phyloP scores from a whole-genome alignment of 306 rosid genomes.

The Quercus wislizeni region DNA sequence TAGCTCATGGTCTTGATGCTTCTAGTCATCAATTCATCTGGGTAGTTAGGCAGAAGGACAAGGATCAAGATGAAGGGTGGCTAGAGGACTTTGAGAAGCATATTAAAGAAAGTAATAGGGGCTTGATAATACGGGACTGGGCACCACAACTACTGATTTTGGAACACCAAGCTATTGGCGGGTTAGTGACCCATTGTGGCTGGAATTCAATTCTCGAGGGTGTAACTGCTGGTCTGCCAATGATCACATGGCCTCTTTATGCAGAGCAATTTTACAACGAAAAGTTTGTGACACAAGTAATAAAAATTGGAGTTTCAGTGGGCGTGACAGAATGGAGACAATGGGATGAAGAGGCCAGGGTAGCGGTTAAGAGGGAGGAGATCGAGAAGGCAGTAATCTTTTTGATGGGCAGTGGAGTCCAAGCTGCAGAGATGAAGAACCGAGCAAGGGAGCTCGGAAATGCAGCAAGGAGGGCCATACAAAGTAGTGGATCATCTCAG shows the following conservation, averaged over 20 bases:
- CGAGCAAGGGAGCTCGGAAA: not conserved
- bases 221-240: not conserved
- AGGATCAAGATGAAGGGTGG: not conserved
- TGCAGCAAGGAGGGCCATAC: not conserved
- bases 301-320: not conserved
- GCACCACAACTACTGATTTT: not conserved
- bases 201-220: not conserved
- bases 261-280: not conserved
- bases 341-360: not conserved
- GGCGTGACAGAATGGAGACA: not conserved
- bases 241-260: not conserved
- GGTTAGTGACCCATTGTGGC: not conserved
- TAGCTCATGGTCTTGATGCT: constrained; percentile 1
- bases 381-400: not conserved
- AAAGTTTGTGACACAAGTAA: not conserved
- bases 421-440: not conserved
- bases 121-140: not conserved
- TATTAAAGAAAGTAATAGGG: not conserved
- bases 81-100: not conserved
- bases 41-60: not conserved
- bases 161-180: not conserved
- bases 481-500: too few relatives aligned
- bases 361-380: too few relatives aligned
- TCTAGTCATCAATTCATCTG: constrained; percentile 3
- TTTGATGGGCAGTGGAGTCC: not conserved